phyloP scores from a whole-genome alignment of 179 eudicot genomes.

The Silene coronaria region DNA sequence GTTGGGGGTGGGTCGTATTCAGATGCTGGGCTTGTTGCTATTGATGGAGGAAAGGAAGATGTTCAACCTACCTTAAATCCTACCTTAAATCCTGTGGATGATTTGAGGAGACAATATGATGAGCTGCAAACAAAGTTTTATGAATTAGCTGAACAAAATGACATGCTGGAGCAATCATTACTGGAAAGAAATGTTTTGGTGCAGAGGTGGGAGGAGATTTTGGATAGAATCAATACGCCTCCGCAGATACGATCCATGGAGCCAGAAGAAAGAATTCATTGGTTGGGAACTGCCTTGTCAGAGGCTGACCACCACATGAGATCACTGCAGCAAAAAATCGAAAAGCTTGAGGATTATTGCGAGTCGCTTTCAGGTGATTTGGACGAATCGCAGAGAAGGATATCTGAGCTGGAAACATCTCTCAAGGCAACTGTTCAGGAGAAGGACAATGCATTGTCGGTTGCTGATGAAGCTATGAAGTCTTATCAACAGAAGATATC shows the following conservation, averaged over 20 bases:
- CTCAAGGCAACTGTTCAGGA: slow-evolving; percentile 38
- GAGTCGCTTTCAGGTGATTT: slow-evolving; percentile 52
- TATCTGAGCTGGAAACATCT: slow-evolving; percentile 47
- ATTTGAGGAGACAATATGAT: slow-evolving; percentile 61
- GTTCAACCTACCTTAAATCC: slow-evolving; percentile 37
- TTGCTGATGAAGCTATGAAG: slow-evolving; percentile 45
- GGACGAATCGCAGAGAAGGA: slow-evolving; percentile 53
- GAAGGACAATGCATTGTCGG: slow-evolving; percentile 54
- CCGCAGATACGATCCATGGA: slow-evolving; percentile 76
- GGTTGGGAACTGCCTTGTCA: slow-evolving; percentile 75
- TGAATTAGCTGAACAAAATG: slow-evolving; percentile 95
- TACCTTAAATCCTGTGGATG: slow-evolving; percentile 46
- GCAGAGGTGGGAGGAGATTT: slow-evolving; percentile 88
- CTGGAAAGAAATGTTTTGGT: slow-evolving; percentile 84
- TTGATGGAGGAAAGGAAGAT: slow-evolving; percentile 68
- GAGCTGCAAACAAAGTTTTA: slow-evolving; percentile 79
- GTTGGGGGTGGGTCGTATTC: slow-evolving; percentile 56
- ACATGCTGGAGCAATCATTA: slow-evolving; percentile 91
- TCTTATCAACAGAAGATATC: slow-evolving; percentile 68
- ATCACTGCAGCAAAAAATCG: slow-evolving; percentile 80
- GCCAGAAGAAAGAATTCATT: slow-evolving; percentile 90
- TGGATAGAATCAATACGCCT: slow-evolving; percentile 76
- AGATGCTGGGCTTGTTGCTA: slow-evolving; percentile 51
- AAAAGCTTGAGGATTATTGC: slow-evolving; percentile 51
- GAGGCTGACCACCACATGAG: slow-evolving; percentile 66